Base-by-base conservation (phyloP, 1,284 basidiomycete genomes). In the Leccinum griseonigrum region DNA sequence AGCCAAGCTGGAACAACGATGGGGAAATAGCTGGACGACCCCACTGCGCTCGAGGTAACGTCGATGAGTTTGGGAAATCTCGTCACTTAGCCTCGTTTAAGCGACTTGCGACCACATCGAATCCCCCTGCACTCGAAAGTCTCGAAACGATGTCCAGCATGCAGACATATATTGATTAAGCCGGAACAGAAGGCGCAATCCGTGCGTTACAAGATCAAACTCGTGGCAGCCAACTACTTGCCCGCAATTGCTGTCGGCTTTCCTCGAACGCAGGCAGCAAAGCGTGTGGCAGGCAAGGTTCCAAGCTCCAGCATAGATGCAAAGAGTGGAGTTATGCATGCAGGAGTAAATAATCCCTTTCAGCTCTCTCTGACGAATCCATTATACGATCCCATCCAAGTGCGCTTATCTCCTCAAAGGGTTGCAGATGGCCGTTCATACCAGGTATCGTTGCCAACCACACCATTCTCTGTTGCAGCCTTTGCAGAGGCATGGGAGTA, bases 401-500 rank as follows among this genome's bases (percentile, higher is more conserved):
- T 97, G 48, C 83, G 91, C 9, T 76, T 98, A 11, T 86, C 85
- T 32, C 85, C 91, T 18, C 89, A 93, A 69, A 79, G 85, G 60
- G 68, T 77, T 28, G 74, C 74, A 3, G 81, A 81, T 32, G 74
- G 76, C 46, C 72, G 70, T 46, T 70, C 72, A 8, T 94, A 91
- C 69, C 88, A 87, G 1, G 81, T 96, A 5, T 87, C 88, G 18
- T 78, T 97, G 2, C 91, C 92, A 0, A 86, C 86, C 8, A 78
- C 85, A 0, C 78, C 88, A 11, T 95, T 97, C 71, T 83, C 90
- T 1, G 86, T 97, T 46, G 88, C 90, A 14, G 90, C 95, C 1
- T 94, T 91, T 69, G 94, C 94, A 32, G 95, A 97, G 72, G 93
- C 92, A 46, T 97, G 94, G 95, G 95, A 96, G 74, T 97, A 95